Conservation (phyloP, 257 asterid genomes). For the Cynanchum wilfordii region DNA sequence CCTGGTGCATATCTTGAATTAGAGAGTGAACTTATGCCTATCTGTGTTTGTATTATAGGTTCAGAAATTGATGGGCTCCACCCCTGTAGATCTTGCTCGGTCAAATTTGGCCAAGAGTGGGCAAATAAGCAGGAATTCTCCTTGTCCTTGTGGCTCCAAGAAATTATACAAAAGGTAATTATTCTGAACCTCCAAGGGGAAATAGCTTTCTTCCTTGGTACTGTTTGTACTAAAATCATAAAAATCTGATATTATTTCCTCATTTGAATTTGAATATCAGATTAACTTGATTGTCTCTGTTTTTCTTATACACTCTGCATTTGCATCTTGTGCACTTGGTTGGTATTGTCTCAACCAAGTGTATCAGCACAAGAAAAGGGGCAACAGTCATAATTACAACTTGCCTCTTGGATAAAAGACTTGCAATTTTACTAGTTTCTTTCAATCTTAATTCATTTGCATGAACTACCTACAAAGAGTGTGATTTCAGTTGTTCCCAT, state of each 20-base stretch:
- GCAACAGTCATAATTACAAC: neutral
- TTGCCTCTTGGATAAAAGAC: neutral
- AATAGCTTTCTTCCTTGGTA: constrained; percentile 5
- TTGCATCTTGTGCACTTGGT: too few species aligned
- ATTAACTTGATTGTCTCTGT: too few species aligned
- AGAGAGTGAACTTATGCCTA: neutral
- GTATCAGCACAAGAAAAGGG: neutral
- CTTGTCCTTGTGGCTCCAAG: constrained; percentile 92
- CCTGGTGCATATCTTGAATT: neutral
- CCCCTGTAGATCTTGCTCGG: constrained; percentile 80
- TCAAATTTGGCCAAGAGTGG: constrained; percentile 83
- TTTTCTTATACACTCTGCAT: too few species aligned
- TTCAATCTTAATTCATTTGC: neutral
- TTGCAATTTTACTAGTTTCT: neutral
- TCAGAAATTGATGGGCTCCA: constrained; percentile 81
- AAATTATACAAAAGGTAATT: constrained; percentile 82
- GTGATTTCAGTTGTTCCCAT: neutral
- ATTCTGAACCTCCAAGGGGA: neutral
- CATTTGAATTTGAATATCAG: neutral
- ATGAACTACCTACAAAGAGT: neutral
- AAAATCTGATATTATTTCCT: neutral
- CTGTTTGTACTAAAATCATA: neutral
- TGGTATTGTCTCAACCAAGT: neutral
- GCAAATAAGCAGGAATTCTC: constrained; percentile 70
- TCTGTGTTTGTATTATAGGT: constrained; percentile 35